Base-by-base conservation (phyloP, 2,329 filamentous ascomycete genomes). In the Cladophialophora immunda region DNA sequence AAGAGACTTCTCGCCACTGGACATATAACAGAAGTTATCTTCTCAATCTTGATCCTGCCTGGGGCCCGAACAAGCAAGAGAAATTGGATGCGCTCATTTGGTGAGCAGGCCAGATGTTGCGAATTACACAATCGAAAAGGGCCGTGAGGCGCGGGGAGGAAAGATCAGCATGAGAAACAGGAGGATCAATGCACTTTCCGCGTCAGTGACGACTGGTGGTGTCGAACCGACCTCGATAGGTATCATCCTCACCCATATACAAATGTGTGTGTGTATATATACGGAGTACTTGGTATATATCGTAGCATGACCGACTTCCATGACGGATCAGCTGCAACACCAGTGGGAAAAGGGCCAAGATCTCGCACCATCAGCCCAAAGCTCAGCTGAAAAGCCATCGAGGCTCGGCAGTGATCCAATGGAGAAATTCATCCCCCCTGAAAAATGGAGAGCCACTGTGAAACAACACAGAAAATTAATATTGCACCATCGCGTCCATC, bases 401-500 rank as follows among this genome's bases (percentile, higher is more conserved):
- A 50, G 45, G 45, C 45, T 50, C 45, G 19, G 19, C 45, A 13
- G 25, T 19, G 45, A 50, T 22, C 45, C 45, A 50, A 22, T 50
- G 19, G 45, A 11, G 45, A 50, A 41, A 41, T 17, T 41, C 8
- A 22, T 17, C 13, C 19, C 41, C 41, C 41, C 41, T 47, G 41
- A 47, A 17, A 15, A 38, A 50, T 25, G 19, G 45, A 50, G 45
- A 25, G 22, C 22, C 45, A 50, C 19, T 22, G 45, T 50, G 45
- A 50, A 50, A 50, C 45, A 50, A 50, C 19, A 50, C 45, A 25
- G 25, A 47, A 50, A 50, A 50, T 15, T 25, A 25, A 25, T 25
- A 50, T 50, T 50, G 22, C 45, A 50, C 45, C 45, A 50, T 50
- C 45, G 45, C 45, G 45, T 50, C 45, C 45, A 50, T 50, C 45